Base-by-base conservation (phyloP, 305 asterid species). In the Striga hermonthica region DNA sequence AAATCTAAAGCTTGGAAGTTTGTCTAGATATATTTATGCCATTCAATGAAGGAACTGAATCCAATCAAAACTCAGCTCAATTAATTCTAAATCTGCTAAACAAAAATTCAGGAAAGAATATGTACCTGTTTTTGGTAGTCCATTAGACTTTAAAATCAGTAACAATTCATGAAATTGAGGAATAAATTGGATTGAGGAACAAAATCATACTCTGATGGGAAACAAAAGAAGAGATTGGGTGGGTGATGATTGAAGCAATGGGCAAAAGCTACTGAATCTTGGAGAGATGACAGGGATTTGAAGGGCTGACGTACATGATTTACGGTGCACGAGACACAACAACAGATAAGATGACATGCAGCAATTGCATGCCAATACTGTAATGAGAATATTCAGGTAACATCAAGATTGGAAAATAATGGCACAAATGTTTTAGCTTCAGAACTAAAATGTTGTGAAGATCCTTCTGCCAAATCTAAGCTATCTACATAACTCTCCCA, bases 31-130 rank as follows among this genome's bases (percentile, higher is more conserved):
- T 40, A 65, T 43, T 11, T 9, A 34, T 9, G 10, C 22, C 53
- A 65, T 50, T 63, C 35, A 11, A 15, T 14, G 22, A 15, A 50
- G 50, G 22, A 52, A 37, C 61, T 64, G 16, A 37, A 14, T 50
- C 15, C 40, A 50, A 22, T 64, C 39, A 22, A 52, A 7, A 64
- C 13, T 45, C 68, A 47, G 35, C 9, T 63, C 47, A 58, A 58
- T 36, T 36, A n/a, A 7, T 16, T 16, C 14, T 9, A 45, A 45
- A 45, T 45, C 50, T 9, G 50, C 50, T 9, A 45, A 10, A 9
- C 10, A 12, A 28, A 55, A 48, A 36, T 13, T 36, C 50, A 37
- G 11, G 22, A 40, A 44, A 22, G 11, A 38, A 40, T 3, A 16
- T 16, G 45, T 44, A 61, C 16, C 11, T 60, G 13, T 3, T 31